phyloP scores from a whole-genome alignment of 164 flowering plant species.

The Umbellularia californica region DNA sequence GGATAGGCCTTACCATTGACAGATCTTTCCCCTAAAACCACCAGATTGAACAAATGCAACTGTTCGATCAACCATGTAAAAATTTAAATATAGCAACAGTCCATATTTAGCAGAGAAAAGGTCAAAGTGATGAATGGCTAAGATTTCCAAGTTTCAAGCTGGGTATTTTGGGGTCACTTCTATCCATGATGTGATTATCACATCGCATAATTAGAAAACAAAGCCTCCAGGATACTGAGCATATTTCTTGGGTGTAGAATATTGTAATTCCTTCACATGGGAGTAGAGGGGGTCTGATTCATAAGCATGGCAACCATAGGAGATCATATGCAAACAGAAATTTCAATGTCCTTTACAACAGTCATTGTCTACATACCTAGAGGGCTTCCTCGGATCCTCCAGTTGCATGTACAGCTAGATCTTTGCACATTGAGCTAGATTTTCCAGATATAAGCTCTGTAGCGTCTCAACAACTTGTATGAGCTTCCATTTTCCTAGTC shows the following conservation, averaged over 20 bases:
- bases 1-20: background rate
- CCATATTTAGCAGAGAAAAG: too few relatives aligned
- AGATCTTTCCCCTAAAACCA: background rate
- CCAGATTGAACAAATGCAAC: background rate
- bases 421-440: background rate
- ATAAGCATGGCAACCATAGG: background rate
- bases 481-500: constrained; percentile 3
- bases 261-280: background rate
- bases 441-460: background rate
- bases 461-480: background rate
- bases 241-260: background rate
- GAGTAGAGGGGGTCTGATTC: background rate
- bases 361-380: background rate
- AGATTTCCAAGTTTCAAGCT: background rate
- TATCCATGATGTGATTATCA: background rate
- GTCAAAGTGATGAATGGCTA: background rate
- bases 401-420: background rate
- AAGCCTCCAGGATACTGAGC: background rate
- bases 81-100: too few relatives aligned
- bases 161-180: background rate
- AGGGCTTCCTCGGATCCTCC: background rate
- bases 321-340: background rate
- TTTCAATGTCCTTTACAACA: constrained; percentile 1
- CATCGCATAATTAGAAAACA: background rate
- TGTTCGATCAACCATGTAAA: too few relatives aligned